Evolutionary conservation across 768 basidiomycete genomes (phyloP), one percentile per base, ranked within the genome.

Genomic region (Trametes villosa): DNA sequence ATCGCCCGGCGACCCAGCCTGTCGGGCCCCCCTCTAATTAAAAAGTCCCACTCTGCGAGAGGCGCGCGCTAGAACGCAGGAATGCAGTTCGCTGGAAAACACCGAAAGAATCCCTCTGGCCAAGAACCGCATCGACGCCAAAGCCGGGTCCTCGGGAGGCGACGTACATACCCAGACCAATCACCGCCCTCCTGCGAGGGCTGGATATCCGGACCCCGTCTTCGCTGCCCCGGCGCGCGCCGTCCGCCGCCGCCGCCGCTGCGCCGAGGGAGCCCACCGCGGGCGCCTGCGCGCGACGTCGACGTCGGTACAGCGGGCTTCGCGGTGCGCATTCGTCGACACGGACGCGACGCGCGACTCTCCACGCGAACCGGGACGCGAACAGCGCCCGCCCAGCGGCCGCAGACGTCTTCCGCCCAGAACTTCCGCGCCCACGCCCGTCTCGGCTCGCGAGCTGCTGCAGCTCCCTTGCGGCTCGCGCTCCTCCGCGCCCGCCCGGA

Each of bases 1-100:
- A 48, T 57, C 55, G 26, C 30, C 45, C 33, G 31, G 44, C 22
- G 24, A 26, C 53, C 42, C 53, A 45, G 18, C 12, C 30, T 12
- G 9, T 26, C 53, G 55, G 44, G 22, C n/a, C n/a, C n/a, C 24
- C n/a, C 12, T 45, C 44, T 56, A 56, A 56, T 46, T 56, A 46
- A 56, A 56, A 56, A 54, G n/a, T n/a, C n/a, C n/a, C n/a, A n/a
- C n/a, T 42, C 18, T 44, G 30, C 22, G 9, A 13, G 27, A 49
- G 15, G 38, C 55, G 55, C 46, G 55, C 55, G 44, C 54, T 57
- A 57, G 55, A 49, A 49, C 42, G 41, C 20, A 48, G 55, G 55
- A 57, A 57, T 57, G 55, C 55, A 48, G 55, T 57, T 49, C 55
- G 46, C 36, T 57, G 46, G 55, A 57, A 57, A 57, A 57, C 55